Evolutionary conservation across 371 early-diverging fungal genomes (phyloP).

Genomic region (Mucor lusitanicus): DNA sequence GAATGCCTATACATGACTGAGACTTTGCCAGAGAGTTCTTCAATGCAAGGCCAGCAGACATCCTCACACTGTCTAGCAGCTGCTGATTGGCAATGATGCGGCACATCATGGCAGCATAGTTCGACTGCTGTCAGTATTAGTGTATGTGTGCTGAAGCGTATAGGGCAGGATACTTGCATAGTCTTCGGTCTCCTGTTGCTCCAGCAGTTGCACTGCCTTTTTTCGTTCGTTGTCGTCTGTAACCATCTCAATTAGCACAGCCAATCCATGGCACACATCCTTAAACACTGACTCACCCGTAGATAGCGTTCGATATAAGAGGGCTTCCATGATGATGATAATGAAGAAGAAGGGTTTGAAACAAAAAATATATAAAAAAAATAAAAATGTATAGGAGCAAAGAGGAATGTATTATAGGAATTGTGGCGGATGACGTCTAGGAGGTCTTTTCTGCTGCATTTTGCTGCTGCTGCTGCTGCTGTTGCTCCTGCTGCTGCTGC

Average conservation of each 20-base stretch:
- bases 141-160: not conserved
- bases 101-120: not conserved
- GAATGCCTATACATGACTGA: not conserved
- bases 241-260: not conserved
- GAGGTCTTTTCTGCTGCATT: not conserved
- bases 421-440: slow-evolving; percentile 1
- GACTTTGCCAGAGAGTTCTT: not conserved
- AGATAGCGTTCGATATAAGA: not conserved
- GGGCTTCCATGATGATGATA: not conserved
- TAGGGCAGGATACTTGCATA: not conserved
- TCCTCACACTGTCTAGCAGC: not conserved
- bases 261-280: not conserved
- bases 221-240: not conserved
- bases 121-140: not conserved
- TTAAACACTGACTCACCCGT: not conserved
- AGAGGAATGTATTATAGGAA: not conserved
- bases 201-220: not conserved
- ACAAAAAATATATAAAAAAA: not conserved
- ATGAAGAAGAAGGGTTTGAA: not conserved
- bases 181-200: not conserved
- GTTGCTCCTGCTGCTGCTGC: not conserved
- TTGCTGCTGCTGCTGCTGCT: not conserved
- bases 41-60: slow-evolving; percentile 1
- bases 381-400: not conserved
- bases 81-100: not conserved